These are phyloP conservation scores for Geotrichum aggregatum DNA, from an alignment of 1,139 yeast species.

Conservation along the genomic window DNA sequence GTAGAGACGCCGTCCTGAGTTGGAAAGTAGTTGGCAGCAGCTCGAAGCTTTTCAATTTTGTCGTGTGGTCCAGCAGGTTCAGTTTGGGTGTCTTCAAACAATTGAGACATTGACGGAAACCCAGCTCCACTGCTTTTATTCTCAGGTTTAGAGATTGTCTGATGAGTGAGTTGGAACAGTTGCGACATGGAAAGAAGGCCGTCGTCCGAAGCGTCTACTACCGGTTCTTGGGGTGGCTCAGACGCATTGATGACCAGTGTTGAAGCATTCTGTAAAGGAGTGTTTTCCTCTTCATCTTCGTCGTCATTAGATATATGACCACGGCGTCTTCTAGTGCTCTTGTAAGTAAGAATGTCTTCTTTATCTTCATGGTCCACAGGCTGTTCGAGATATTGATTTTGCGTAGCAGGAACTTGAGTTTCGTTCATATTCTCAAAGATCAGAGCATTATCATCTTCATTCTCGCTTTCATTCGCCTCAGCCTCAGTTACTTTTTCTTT, in stretches of 20 bases:
- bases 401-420: slow-evolving; percentile 1
- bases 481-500: slow-evolving; percentile 22
- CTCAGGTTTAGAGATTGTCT: background rate
- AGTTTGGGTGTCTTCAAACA: slow-evolving; percentile 2
- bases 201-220: background rate
- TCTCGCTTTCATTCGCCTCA: slow-evolving; percentile 19
- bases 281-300: slow-evolving; percentile 21
- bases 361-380: background rate
- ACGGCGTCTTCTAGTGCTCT: slow-evolving; percentile 6
- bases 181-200: slow-evolving; percentile 11
- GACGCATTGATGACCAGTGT: background rate
- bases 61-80: background rate
- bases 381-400: background rate
- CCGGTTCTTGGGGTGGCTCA: background rate
- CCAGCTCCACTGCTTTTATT: background rate
- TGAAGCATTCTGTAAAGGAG: background rate
- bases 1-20: slow-evolving; percentile 2
- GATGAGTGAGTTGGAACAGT: slow-evolving; percentile 2
- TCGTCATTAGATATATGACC: slow-evolving; percentile 7
- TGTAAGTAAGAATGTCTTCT: background rate
- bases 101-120: slow-evolving; percentile 9
- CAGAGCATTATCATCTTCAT: slow-evolving; percentile 20
- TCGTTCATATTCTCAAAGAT: slow-evolving; percentile 5
- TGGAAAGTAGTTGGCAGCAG: slow-evolving; percentile 8
- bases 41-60: slow-evolving; percentile 1